Evolutionary conservation across 83 land plant species (phyloP), one percentile per base, ranked within the genome.

Genomic region (Diphasiastrum complanatum): DNA sequence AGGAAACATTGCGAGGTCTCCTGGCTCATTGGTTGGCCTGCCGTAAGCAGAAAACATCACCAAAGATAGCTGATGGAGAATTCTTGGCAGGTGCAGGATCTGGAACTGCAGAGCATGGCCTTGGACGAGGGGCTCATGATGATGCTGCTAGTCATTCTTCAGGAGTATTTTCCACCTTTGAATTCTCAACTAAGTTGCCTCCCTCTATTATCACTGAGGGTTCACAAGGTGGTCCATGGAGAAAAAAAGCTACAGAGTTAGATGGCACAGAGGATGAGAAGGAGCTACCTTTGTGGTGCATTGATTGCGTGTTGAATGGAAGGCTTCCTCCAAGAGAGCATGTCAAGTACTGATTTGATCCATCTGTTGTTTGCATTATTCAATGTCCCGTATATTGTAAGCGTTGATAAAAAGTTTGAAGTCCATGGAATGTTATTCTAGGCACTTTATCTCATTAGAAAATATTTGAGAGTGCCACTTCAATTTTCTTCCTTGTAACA

Each of bases 131-230:
- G 32, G 72, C 70, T 20, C 83, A 79, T 73, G 78, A 73, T 59
- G 80, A 60, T 60, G 60, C 70, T 35, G 95, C 77, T 48, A 75
- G 66, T 69, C 78, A 73, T 38, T 63, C 43, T 55, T 34, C 80
- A 10, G 35, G 51, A 29, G 85, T 86, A 3, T 68, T 69, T 64
- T 86, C 91, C 40, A 65, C 85, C 18, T 91, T 91, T 70, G 87
- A 91, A 38, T 91, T 91, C 63, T 84, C 97, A 46, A 78, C 79
- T 4, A 43, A 64, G 27, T 80, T 82, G 18, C 83, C 90, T 36
- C 95, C 97, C 30, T 91, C 97, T 6, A 85, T 91, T 38, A 82
- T 88, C 6, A 83, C 98, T 18, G 96, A 88, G 62, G 98, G 96
- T 26, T 78, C 91, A 14, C 90, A 89, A 27, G 96, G 98, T 43